phyloP scores from a whole-genome alignment of 2,329 filamentous ascomycete species.

The Penicillium sp. region DNA sequence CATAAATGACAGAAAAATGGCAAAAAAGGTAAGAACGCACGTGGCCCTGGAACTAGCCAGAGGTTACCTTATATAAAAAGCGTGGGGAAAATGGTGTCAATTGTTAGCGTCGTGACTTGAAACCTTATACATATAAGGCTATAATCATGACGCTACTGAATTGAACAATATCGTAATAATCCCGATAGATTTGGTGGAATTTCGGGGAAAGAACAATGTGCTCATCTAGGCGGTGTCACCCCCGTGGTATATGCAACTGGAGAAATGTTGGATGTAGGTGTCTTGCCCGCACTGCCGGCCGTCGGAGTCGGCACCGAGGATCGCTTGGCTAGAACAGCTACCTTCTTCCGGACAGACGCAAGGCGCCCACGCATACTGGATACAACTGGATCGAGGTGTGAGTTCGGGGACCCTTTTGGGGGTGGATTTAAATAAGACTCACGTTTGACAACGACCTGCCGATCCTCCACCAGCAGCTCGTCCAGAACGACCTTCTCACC shows the following conservation, averaged over 20 bases:
- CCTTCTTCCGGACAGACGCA: constrained; percentile 48
- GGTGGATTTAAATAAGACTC: constrained; percentile 28
- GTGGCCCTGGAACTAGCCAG: neutral
- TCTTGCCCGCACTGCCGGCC: constrained; percentile 31
- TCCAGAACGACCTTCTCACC: constrained; percentile 41
- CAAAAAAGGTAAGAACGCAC: neutral
- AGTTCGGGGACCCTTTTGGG: neutral
- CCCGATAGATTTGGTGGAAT: neutral
- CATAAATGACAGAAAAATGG: neutral
- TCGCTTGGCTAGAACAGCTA: constrained; percentile 48
- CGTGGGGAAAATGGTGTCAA: neutral
- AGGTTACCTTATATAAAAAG: constrained; percentile 5
- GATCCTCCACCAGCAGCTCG: constrained; percentile 47
- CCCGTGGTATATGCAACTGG: constrained; percentile 33
- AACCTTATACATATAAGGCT: neutral
- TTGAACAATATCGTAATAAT: neutral
- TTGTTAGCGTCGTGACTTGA: neutral
- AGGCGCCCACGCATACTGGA: constrained; percentile 50
- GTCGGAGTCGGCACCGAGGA: constrained; percentile 36
- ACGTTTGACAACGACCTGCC: constrained; percentile 51
- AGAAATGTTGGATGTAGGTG: constrained; percentile 30
- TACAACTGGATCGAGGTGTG: constrained; percentile 38
- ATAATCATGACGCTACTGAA: neutral
- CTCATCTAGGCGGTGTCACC: constrained; percentile 36
- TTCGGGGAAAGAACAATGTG: neutral